These are phyloP conservation scores for Fusarium sp. DNA, from an alignment of 2,329 filamentous ascomycete genomes.

Conservation along the genomic window DNA sequence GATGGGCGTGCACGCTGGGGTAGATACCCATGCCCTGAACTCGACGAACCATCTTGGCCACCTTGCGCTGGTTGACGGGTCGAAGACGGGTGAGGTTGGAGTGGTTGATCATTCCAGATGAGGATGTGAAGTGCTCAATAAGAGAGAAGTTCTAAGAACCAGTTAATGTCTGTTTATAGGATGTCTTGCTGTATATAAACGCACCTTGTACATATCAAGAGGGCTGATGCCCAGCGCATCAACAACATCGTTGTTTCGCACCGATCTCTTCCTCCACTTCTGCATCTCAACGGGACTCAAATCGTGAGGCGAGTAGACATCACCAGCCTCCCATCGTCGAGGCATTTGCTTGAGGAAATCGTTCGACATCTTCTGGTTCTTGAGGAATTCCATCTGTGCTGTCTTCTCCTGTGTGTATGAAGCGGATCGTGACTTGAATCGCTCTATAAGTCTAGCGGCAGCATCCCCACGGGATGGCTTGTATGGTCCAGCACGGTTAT, in stretches of 20 bases:
- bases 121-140: slow-evolving; percentile 87
- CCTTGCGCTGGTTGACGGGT: slow-evolving; percentile 89
- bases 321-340: slow-evolving; percentile 79
- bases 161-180: slow-evolving; percentile 3
- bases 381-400: slow-evolving; percentile 52
- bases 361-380: slow-evolving; percentile 55
- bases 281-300: slow-evolving; percentile 79
- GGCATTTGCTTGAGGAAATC: slow-evolving; percentile 73
- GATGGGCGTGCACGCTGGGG: slow-evolving; percentile 90
- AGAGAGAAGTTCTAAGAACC: slow-evolving; percentile 83
- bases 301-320: slow-evolving; percentile 92
- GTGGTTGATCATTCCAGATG: slow-evolving; percentile 86
- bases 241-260: slow-evolving; percentile 76
- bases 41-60: slow-evolving; percentile 91
- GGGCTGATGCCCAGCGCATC: slow-evolving; percentile 85
- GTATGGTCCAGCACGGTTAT: not conserved
- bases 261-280: slow-evolving; percentile 77
- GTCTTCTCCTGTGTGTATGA: slow-evolving; percentile 45
- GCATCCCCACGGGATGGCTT: slow-evolving; percentile 41
- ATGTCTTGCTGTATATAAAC: not conserved
- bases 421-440: slow-evolving; percentile 40
- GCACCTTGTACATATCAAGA: slow-evolving; percentile 86
- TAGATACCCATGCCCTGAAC: slow-evolving; percentile 91
- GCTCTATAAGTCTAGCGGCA: slow-evolving; percentile 45
- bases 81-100: slow-evolving; percentile 80